Evolutionary conservation across 495 filamentous ascomycete genomes (phyloP).

Genomic region (Cladorrhinum samala): DNA sequence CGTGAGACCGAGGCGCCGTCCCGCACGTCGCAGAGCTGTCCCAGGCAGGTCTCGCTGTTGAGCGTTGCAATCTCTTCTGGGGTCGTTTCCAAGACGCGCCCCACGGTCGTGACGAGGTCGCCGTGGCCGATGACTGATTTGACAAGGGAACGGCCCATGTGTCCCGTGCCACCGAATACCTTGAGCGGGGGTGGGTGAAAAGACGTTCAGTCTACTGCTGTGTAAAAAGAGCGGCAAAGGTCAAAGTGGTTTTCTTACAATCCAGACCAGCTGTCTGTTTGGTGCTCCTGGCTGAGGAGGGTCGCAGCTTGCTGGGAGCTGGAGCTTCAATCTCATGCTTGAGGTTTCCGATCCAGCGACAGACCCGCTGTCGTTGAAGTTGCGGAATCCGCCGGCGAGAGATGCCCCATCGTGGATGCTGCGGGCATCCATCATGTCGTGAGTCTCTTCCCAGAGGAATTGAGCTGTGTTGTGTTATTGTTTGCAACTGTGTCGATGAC

Average conservation of each 20-base stretch:
- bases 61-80: constrained; percentile 59
- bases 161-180: constrained; percentile 92
- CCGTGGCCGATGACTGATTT: constrained; percentile 71
- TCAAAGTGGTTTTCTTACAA: constrained; percentile 57
- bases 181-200: too few species aligned
- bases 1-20: constrained; percentile 68
- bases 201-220: too few species aligned
- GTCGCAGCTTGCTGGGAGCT: constrained; percentile 71
- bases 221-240: not conserved
- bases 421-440: constrained; percentile 20
- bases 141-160: constrained; percentile 88
- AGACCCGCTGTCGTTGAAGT: constrained; percentile 11
- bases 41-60: constrained; percentile 65
- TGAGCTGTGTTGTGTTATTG: too few species aligned
- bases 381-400: not conserved
- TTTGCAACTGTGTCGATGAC: not conserved
- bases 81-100: constrained; percentile 74
- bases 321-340: constrained; percentile 32
- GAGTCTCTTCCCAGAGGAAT: too few species aligned
- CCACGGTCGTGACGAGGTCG: constrained; percentile 85
- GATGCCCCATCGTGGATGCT: constrained; percentile 18
- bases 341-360: constrained; percentile 8
- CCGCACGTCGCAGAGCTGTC: constrained; percentile 83
- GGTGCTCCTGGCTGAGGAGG: constrained; percentile 65
- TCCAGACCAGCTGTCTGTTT: constrained; percentile 71